Evolutionary conservation across 2,329 filamentous ascomycete genomes (phyloP).

Genomic region (Fusarium praegraminearum): DNA sequence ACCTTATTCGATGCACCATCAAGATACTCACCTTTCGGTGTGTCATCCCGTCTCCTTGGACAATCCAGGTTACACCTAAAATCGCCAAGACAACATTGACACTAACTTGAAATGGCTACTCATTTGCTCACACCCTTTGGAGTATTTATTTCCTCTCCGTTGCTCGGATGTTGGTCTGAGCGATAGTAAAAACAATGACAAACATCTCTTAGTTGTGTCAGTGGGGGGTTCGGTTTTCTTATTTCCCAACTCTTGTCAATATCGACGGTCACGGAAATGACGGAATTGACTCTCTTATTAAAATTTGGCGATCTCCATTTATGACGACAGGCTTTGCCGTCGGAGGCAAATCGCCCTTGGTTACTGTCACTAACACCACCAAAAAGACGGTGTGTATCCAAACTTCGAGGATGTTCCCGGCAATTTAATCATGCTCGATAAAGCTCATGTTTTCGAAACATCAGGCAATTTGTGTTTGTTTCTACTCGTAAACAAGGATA

Average conservation of each 20-base stretch:
- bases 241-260: neutral
- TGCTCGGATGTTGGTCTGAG: slow-evolving; percentile 20
- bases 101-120: slow-evolving; percentile 32
- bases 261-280: slow-evolving; percentile 13
- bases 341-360: slow-evolving; percentile 4
- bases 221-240: slow-evolving; percentile 16
- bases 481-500: neutral
- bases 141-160: slow-evolving; percentile 21
- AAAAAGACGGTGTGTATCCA: slow-evolving; percentile 40
- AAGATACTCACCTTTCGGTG: slow-evolving; percentile 27
- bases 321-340: slow-evolving; percentile 27
- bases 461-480: slow-evolving; percentile 4
- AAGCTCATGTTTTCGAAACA: neutral
- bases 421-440: neutral
- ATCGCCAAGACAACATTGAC: slow-evolving; percentile 43
- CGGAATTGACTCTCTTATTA: slow-evolving; percentile 21
- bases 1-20: neutral
- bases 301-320: slow-evolving; percentile 14
- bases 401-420: neutral
- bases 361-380: slow-evolving; percentile 1
- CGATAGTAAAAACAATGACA: slow-evolving; percentile 42
- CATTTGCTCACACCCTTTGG: slow-evolving; percentile 28
- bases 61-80: slow-evolving; percentile 25
- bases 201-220: slow-evolving; percentile 26
- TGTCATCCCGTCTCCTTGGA: slow-evolving; percentile 34